phyloP scores from a whole-genome alignment of 2,329 filamentous ascomycete species.

The Colletotrichum sp. region DNA sequence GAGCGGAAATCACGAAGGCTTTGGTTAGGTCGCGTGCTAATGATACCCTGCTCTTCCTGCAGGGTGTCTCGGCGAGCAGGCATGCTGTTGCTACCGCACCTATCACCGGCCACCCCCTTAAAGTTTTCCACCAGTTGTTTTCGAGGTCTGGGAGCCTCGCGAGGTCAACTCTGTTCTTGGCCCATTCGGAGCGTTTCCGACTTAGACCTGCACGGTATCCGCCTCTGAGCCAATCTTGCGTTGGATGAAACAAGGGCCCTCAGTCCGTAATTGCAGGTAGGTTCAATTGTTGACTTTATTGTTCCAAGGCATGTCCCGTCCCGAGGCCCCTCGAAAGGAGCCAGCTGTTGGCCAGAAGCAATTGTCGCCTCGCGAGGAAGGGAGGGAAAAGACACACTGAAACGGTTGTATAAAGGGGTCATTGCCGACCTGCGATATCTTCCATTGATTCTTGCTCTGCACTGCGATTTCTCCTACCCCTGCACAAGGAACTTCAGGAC shows the following conservation, averaged over 20 bases:
- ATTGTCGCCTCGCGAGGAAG: background rate
- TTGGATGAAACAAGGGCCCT: background rate
- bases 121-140: background rate
- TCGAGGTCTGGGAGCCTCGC: background rate
- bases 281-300: background rate
- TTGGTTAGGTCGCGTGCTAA: background rate
- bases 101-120: background rate
- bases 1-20: background rate
- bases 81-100: background rate
- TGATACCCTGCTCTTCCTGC: background rate
- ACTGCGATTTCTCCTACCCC: background rate
- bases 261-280: background rate
- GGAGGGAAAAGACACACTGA: background rate
- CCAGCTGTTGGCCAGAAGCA: background rate
- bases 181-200: background rate
- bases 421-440: background rate
- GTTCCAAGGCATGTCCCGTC: background rate
- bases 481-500: background rate
- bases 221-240: background rate
- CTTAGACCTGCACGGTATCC: background rate
- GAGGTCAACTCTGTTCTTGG: background rate
- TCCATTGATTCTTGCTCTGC: rapidly evolving
- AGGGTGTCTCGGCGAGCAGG: background rate
- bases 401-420: background rate
- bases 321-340: background rate